Base-by-base conservation (phyloP, 495 filamentous ascomycete genomes). In the Penicillium pancosmium region DNA sequence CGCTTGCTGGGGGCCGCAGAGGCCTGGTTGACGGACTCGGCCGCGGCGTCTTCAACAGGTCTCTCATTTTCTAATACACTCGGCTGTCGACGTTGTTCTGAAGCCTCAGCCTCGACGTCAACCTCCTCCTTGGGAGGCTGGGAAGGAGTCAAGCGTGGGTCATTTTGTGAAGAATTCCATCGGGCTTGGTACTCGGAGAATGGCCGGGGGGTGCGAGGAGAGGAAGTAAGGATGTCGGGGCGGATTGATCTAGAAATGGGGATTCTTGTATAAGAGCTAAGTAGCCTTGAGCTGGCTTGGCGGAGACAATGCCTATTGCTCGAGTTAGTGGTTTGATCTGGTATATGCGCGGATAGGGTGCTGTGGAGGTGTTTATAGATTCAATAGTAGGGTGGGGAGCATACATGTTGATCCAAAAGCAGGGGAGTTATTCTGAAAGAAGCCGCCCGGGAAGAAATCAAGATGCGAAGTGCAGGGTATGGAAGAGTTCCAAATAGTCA, bases 201-300 rank as follows among this genome's bases (percentile, higher is more conserved):
- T 23, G 23, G 50, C 43, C 27, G 59, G 13, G 43, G 21, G 48
- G 13, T 57, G 62, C 38, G 50, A 15, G 21, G 33, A 46, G 50
- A 25, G 27, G 25, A 8, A 12, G n/a, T 16, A 33, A 12, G 31
- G 44, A 21, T 13, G 23, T 61, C 10, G 41, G 40, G 16, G 16
- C 43, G 38, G 50, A 50, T 56, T 62, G 40, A 51, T 48, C 50
- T 60, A 13, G 48, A 62, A 11, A 53, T 18, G 10, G 50, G 48
- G 6, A 35, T 19, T 25, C 21, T 35, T 33, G 35, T 25, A 4
- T 60, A 54, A 5, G 50, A 19, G 1, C 34, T 35, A 25, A 83
- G 73, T 31, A 86, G 81, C 55, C 86, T 80, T 48, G 82, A 72
- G 63, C 83, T 81, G 50, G 79, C 80, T 62, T 82, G 81, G 55